These are phyloP conservation scores for Jacaranda copaia DNA, from an alignment of 257 asterid genomes.

Conservation along the genomic window DNA sequence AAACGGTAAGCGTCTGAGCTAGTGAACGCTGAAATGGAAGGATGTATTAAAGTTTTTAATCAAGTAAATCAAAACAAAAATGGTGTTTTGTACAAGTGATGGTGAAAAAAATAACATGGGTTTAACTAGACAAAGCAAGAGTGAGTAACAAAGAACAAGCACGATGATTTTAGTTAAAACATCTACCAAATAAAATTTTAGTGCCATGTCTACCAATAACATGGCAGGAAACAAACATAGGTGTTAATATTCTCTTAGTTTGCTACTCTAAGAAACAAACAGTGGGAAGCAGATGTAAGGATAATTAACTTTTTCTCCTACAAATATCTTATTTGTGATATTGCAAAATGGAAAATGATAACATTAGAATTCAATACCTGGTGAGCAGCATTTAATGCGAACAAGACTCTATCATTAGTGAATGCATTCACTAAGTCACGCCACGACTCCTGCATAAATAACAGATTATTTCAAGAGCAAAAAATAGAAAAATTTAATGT, in stretches of 20 bases:
- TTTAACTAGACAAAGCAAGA: background rate
- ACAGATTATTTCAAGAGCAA: slow-evolving; percentile 28
- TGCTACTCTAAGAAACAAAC: slow-evolving; percentile 23
- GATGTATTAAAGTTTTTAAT: slow-evolving; percentile 15
- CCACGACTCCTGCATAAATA: slow-evolving; percentile 81
- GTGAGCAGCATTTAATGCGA: slow-evolving; percentile 72
- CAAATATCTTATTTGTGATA: slow-evolving; percentile 24
- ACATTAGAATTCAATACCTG: slow-evolving; percentile 63
- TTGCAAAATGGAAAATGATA: background rate
- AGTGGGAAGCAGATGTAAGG: background rate
- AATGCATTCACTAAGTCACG: slow-evolving; percentile 76
- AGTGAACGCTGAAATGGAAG: slow-evolving; percentile 78
- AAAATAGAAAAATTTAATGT: background rate
- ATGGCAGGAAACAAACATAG: slow-evolving; percentile 14
- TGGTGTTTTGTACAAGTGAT: slow-evolving; percentile 20
- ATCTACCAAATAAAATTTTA: slow-evolving; percentile 14
- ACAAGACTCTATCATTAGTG: slow-evolving; percentile 69
- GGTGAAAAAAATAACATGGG: slow-evolving; percentile 10
- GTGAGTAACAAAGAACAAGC: background rate
- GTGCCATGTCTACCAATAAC: slow-evolving; percentile 17
- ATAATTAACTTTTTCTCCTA: background rate
- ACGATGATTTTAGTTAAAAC: background rate
- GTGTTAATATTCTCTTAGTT: background rate
- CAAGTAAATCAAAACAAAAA: background rate
- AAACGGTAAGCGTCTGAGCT: slow-evolving; percentile 83